Evolutionary conservation across 306 rosid genomes (phyloP).

Genomic region (Quercus engelmannii): DNA sequence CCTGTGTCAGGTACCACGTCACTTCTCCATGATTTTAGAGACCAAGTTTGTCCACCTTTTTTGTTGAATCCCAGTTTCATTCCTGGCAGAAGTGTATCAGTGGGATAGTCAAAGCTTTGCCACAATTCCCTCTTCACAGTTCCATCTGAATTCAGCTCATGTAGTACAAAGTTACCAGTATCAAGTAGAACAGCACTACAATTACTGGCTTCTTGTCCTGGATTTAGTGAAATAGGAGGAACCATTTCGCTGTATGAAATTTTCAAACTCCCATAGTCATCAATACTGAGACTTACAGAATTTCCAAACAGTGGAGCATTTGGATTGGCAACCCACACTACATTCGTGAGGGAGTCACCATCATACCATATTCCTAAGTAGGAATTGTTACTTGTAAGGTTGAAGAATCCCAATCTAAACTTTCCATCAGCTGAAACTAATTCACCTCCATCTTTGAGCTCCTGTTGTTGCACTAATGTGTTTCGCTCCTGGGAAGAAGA

Average conservation of each 20-base stretch:
- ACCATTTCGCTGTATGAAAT: neutral
- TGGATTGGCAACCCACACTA: slow-evolving; percentile 28
- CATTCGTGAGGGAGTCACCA: neutral
- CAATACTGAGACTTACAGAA: slow-evolving; percentile 11
- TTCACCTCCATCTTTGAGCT: slow-evolving; percentile 17
- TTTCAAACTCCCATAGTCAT: slow-evolving; percentile 21
- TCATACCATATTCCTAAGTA: slow-evolving; percentile 16
- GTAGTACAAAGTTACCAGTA: slow-evolving; percentile 21
- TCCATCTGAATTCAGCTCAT: neutral
- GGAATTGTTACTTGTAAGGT: neutral
- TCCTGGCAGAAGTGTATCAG: slow-evolving; percentile 22
- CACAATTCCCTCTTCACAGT: slow-evolving; percentile 9
- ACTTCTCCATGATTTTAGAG: slow-evolving; percentile 16
- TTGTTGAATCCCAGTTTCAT: slow-evolving; percentile 26
- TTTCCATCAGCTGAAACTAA: slow-evolving; percentile 10
- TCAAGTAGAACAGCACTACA: slow-evolving; percentile 17
- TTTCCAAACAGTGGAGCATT: slow-evolving; percentile 8
- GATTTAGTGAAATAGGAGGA: neutral
- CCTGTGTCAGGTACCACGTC: slow-evolving; percentile 1
- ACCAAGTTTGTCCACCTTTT: slow-evolving; percentile 8
- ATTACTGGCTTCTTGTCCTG: slow-evolving; percentile 1
- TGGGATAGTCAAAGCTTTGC: slow-evolving; percentile 33
- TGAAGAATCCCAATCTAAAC: slow-evolving; percentile 25
- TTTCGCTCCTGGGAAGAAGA: too few relatives aligned
- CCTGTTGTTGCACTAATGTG: slow-evolving; percentile 15